Evolutionary conservation across 1,284 basidiomycete species (phyloP).

Genomic region (Tremellales sp.): DNA sequence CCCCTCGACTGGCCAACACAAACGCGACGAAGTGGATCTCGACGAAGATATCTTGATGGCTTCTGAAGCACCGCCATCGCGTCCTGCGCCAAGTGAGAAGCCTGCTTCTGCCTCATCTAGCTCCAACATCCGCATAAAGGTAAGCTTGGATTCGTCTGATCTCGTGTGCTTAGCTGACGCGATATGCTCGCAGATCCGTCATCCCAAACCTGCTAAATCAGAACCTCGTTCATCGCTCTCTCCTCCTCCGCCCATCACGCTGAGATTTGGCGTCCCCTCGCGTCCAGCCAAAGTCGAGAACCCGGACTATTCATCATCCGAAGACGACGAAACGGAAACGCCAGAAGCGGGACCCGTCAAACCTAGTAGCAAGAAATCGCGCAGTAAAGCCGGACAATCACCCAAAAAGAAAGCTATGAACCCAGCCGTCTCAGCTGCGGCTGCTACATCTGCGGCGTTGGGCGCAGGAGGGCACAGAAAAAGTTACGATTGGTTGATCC

Average conservation of each 20-base stretch:
- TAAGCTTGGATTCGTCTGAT: no score
- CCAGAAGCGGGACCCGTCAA: not conserved
- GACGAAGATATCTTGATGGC: no score
- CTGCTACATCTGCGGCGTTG: not conserved
- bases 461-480: conserved; percentile 19
- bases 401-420: conserved; percentile 5
- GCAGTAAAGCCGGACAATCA: not conserved
- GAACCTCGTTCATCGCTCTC: conserved; percentile 27
- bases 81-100: not conserved
- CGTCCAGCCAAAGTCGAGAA: conserved; percentile 13
- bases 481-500: conserved; percentile 42
- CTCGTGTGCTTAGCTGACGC: not conserved
- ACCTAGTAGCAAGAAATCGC: not conserved
- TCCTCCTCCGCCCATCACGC: conserved; percentile 35
- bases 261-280: conserved; percentile 21
- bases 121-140: conserved; percentile 2
- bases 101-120: not conserved
- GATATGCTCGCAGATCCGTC: conserved; percentile 4
- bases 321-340: conserved; percentile 20
- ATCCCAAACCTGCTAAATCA: conserved; percentile 2
- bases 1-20: no score
- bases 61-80: conserved; percentile 4
- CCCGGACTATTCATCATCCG: conserved; percentile 33
- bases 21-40: no score
- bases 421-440: not conserved